Percentiles rank a stretch among this genome's conserved stretches.
phyloP scores from a whole-genome alignment of 139 green algal species.

The Limnomonas spitsbergensis region DNA sequence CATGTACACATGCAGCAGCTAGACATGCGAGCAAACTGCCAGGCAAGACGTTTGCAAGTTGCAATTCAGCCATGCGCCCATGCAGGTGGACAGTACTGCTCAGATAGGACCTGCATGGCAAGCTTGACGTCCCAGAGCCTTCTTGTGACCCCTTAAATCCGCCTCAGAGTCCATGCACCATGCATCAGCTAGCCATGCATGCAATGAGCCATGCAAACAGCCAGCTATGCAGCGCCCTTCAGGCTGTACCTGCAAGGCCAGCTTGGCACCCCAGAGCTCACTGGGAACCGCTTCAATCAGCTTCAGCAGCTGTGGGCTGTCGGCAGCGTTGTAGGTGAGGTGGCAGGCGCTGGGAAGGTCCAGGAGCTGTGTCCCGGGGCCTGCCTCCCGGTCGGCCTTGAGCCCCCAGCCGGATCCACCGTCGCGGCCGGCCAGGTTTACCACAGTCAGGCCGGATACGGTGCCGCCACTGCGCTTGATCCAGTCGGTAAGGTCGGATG shows the following conservation, averaged over 20 bases:
- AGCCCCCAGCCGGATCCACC: background rate
- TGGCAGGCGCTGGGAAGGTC: conserved; percentile 44
- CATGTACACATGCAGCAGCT: no score
- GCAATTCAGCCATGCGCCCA: no score
- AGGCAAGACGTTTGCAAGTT: no score
- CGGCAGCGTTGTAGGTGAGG: conserved; percentile 57
- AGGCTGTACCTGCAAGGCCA: conserved; percentile 49
- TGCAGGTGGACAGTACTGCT: no score
- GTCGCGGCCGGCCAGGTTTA: conserved; percentile 3
- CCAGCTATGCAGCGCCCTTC: no score
- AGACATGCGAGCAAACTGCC: no score
- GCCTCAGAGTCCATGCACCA: no score
- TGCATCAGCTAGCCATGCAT: no score
- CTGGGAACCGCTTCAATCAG: conserved; percentile 64
- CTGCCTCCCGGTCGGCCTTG: background rate
- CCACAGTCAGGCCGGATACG: background rate
- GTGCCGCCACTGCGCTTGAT: background rate
- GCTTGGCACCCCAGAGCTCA: conserved; percentile 74
- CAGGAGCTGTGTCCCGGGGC: conserved; percentile 23
- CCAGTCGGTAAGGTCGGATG: background rate
- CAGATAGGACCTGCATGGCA: no score
- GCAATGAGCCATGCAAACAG: no score
- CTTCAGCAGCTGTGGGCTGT: conserved; percentile 47
- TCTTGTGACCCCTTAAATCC: no score
- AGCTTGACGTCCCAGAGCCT: no score